Conservation (phyloP, 805 yeast genomes). For the Naumovozyma castellii region DNA sequence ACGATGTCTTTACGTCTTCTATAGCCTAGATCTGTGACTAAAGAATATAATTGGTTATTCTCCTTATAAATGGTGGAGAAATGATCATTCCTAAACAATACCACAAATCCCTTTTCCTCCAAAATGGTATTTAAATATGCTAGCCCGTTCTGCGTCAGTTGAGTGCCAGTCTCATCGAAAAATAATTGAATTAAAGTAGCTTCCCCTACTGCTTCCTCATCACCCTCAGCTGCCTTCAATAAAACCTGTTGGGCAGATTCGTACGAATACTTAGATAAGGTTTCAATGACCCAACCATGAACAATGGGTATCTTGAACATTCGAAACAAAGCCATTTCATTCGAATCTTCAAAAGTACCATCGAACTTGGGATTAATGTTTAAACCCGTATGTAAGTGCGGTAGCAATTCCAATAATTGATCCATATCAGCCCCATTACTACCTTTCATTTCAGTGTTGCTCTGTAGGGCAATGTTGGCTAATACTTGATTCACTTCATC, state of each 20-base stretch:
- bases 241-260: conserved; percentile 53
- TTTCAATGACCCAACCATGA: conserved; percentile 74
- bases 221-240: conserved; percentile 34
- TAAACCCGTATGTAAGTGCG: conserved; percentile 60
- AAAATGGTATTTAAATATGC: conserved; percentile 35
- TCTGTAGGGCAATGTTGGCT: conserved; percentile 36
- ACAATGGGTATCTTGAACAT: conserved; percentile 49
- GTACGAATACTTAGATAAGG: conserved; percentile 33
- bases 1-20: conserved; percentile 39
- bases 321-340: conserved; percentile 46
- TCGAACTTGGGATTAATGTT: conserved; percentile 62
- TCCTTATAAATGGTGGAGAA: conserved; percentile 59
- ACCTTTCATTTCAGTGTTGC: conserved; percentile 9
- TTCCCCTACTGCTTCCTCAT: conserved; percentile 17
- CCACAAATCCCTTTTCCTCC: conserved; percentile 44
- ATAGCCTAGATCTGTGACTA: conserved; percentile 73
- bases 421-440: conserved; percentile 29
- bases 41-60: conserved; percentile 42
- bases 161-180: conserved; percentile 54
- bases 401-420: conserved; percentile 44
- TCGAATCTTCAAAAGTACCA: conserved; percentile 45
- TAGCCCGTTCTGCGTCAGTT: conserved; percentile 62
- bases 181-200: conserved; percentile 34
- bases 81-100: conserved; percentile 85
- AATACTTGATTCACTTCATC: conserved; percentile 38